Base-by-base conservation (phyloP, 2,329 filamentous ascomycete genomes). In the Leptodontidium sp. region DNA sequence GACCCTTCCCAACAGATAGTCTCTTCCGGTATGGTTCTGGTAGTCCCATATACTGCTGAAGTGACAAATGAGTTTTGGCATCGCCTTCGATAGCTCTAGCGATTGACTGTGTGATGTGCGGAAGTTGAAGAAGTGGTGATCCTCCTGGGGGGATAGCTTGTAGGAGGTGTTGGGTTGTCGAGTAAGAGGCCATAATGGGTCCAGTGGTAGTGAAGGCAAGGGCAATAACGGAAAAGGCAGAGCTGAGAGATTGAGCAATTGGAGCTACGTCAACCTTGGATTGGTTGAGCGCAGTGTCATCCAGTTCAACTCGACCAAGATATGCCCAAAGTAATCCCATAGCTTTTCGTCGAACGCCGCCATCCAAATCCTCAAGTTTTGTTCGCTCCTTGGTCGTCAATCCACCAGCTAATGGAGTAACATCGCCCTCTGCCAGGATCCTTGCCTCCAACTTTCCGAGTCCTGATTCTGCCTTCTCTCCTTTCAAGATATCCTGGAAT, bases 271-370 rank as follows among this genome's bases (percentile, higher is more conserved):
- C 91, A 79, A 92, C 94, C 83, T 98, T 99, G 80, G 94, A 90
- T 78, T 90, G 90, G 76, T 97, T 91, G 65, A 98, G 85, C 40
- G 86, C 85, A 64, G 87, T 80, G 76, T 97, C 94, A 53, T 92
- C 91, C 29, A 99, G 87, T 76, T 97, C 93, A 66, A 97, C 85
- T 58, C 96, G 92, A 70, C 93, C 93, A 59, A 98, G 87, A 79
- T 99, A 98, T 52, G 96, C 94, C 96, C 97, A 99, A 17, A 99
- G 85, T 67, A 99, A 85, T 62, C 91, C 93, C 55, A 98, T 85
- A 8, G 93, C 91, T 85, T 98, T 98, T 77, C 96, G 88, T 73
- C 93, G 90, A 29, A 89, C 86, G 49, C 91, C 90, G 73, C 91
- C 91, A 61, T 98, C 96, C 68, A 97, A 81, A 73, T 94, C 89